These are phyloP conservation scores for Cyanidiococcus yangmingshanensis DNA, from an alignment of 23 red algal species.

Conservation along the genomic window DNA sequence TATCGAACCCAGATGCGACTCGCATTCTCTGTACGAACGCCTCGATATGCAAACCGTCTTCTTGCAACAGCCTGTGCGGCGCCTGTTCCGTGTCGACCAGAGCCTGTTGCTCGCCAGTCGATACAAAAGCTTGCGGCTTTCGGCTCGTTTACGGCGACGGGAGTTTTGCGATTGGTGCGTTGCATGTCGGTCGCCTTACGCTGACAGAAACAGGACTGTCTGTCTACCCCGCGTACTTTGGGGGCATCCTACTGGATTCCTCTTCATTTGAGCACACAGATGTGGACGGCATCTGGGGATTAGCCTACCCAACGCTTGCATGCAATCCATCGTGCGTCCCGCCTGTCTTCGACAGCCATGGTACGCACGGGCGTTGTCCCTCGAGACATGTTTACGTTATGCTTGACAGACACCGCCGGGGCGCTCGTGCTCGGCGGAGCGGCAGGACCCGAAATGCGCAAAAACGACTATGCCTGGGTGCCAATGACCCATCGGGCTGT, in stretches of 20 bases:
- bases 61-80: conserved; percentile 27
- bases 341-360: conserved; percentile 79
- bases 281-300: conserved; percentile 86
- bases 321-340: conserved; percentile 91
- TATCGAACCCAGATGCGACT: conserved; percentile 6
- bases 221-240: conserved; percentile 40
- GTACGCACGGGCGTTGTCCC: conserved; percentile 34
- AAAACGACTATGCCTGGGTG: conserved; percentile 38
- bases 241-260: conserved; percentile 50
- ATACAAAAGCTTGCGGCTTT: conserved; percentile 58
- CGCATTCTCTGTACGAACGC: conserved; percentile 29
- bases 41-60: conserved; percentile 17
- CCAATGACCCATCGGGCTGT: conserved; percentile 33
- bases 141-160: conserved; percentile 68
- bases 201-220: conserved; percentile 28
- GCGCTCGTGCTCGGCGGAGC: conserved; percentile 77
- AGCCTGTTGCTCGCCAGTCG: conserved; percentile 53
- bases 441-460: conserved; percentile 29
- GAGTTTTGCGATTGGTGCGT: conserved; percentile 46
- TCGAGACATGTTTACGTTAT: conserved; percentile 70
- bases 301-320: conserved; percentile 74
- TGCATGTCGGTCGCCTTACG: conserved; percentile 34
- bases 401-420: conserved; percentile 62
- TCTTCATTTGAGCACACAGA: conserved; percentile 51
- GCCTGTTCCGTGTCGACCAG: conserved; percentile 27